Evolutionary conservation across 352 stramenopile genomes (phyloP).

Genomic region (Phytopythium ostracodes): DNA sequence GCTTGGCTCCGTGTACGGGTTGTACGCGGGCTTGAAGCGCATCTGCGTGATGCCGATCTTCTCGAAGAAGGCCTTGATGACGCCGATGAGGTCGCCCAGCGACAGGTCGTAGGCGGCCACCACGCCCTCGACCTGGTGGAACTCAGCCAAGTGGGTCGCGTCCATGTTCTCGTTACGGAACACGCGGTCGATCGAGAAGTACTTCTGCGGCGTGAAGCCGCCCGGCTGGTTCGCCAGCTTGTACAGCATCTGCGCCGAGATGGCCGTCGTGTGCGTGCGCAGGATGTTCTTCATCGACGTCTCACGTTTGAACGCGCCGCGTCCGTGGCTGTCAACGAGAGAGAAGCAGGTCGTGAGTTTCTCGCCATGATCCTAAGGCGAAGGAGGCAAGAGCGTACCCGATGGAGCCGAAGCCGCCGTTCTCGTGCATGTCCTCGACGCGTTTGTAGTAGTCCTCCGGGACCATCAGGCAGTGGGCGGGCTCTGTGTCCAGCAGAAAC

Average conservation of each 20-base stretch:
- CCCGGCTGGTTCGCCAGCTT: constrained; percentile 93
- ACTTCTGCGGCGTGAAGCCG: constrained; percentile 97
- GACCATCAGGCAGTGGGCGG: constrained; percentile 75
- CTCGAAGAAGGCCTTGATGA: constrained; percentile 99
- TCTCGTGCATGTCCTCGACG: constrained; percentile 98
- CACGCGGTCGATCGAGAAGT: constrained; percentile 99
- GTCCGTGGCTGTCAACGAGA: constrained; percentile 43
- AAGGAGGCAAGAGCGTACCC: constrained; percentile 77
- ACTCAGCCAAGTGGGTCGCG: constrained; percentile 99
- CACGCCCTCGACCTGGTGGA: constrained; percentile 99
- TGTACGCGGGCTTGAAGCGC: constrained; percentile 99
- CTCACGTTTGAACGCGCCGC: constrained; percentile 88
- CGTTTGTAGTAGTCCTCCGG: constrained; percentile 99
- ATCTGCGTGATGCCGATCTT: constrained; percentile 98
- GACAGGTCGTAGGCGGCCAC: constrained; percentile 98
- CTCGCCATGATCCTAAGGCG: background rate
- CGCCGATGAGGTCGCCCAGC: constrained; percentile 98
- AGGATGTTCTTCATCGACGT: constrained; percentile 99
- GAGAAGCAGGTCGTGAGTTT: background rate
- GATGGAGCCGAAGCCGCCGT: constrained; percentile 95
- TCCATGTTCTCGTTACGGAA: constrained; percentile 99
- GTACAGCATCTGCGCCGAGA: constrained; percentile 99
- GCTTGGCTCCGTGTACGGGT: constrained; percentile 99
- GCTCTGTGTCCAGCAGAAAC: constrained; percentile 31
- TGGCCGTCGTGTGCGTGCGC: constrained; percentile 98